A percentile compares a stretch with the other conserved stretches of the same genome.
phyloP scores from a whole-genome alignment of 1,284 basidiomycete genomes.

The Coriolopsis trogii region DNA sequence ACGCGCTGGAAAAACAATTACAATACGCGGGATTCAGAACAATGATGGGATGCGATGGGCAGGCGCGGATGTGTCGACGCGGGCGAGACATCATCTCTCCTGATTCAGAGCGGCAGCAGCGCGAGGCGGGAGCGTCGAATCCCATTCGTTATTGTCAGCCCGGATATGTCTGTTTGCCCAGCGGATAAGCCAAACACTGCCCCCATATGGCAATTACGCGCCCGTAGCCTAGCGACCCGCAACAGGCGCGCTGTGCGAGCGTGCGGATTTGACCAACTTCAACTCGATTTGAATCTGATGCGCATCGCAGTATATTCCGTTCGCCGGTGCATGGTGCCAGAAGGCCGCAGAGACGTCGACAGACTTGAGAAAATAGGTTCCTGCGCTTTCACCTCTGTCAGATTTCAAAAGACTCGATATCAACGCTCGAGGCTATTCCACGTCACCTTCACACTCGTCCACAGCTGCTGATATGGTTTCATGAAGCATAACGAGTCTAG shows the following conservation, averaged over 20 bases:
- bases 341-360: too few species aligned
- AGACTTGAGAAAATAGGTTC: too few species aligned
- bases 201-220: not conserved
- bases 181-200: slow-evolving; percentile 1
- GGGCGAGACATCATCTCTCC: not conserved
- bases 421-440: not conserved
- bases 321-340: too few species aligned
- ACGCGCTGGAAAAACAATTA: slow-evolving; percentile 9
- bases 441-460: too few species aligned
- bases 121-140: not conserved
- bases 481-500: too few species aligned
- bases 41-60: slow-evolving; percentile 1
- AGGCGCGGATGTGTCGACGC: not conserved
- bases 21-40: slow-evolving; percentile 16
- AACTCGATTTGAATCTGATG: too few species aligned
- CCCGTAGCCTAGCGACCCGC: not conserved
- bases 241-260: not conserved
- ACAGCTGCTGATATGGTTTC: too few species aligned
- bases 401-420: too few species aligned
- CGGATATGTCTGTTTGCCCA: not conserved
- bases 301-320: too few species aligned
- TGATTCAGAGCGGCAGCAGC: not conserved
- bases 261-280: too few species aligned
- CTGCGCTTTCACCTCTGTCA: too few species aligned
- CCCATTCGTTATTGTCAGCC: not conserved